Evolutionary conservation across 164 flowering plant species (phyloP), one percentile per base, ranked within the genome.

Genomic region (Annona cherimola): DNA sequence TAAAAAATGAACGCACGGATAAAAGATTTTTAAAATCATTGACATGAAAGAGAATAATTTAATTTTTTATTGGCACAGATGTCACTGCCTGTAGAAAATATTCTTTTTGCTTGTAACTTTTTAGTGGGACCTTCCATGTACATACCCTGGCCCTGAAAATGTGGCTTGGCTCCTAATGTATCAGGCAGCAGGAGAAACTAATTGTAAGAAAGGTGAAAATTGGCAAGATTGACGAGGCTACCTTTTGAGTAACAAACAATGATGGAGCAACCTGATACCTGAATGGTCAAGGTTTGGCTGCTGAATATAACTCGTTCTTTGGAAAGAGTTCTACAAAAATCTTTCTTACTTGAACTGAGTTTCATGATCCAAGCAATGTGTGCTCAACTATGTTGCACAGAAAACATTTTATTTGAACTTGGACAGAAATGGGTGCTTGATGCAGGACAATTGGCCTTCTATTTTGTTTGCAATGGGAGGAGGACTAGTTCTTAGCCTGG

Each of bases 391-490:
- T 42, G 43, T 64, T 41, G 16, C 4, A 40, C 40, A 63, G 35
- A 26, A 26, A 26, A 26, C 35, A 26, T 26, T 26, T 26, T 26
- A 26, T 26, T 26, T 64, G 44, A 50, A 50, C 9, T 5, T 39
- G 9, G 45, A 64, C 41, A 14, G 18, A 64, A 67, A 5, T 50
- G 26, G 71, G 5, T 62, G 67, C 60, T 73, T 72, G 72, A 70
- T 81, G 78, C 86, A 93, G 96, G 87, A 89, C 71, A 91, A 93
- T 67, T 88, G 93, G 92, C 88, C 92, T 0, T 82, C 87, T 45
- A 81, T 91, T 66, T 43, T 91, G 83, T 89, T 93, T 75, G 96
- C 98, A 12, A 84, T 91, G 95, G 86, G 81, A 0, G 96, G 98
- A 9, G 96, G 98, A 39, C 45, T 89, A 61, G 84, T 88, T 70